Evolutionary conservation across 352 stramenopile species (phyloP), one percentile per base, ranked within the genome.

Genomic region (Plasmopara muralis): DNA sequence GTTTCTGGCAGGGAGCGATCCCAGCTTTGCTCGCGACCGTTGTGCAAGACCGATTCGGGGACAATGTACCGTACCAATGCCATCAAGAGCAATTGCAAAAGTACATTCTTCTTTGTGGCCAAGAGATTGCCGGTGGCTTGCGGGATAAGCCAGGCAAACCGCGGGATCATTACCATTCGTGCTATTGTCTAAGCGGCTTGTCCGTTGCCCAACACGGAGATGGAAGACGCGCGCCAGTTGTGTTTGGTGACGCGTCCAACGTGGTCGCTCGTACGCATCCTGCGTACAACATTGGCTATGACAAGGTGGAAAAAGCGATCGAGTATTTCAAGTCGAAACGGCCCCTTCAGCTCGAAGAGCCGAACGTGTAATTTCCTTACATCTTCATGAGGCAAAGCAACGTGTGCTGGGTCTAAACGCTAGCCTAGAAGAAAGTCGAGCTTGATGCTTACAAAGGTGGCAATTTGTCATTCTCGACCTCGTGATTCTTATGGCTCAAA

Each of bases 91-190:
- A 84, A 34, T 60, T 97, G 44, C 87, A 97, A 54, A 72, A 83
- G 59, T 98, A 98, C 60, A 97, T 98, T 62, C 50, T 98, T 16
- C 72, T 98, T 6, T 98, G 94, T 63, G 87, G 89, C 0, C 94
- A 98, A 66, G 87, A 98, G 63, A 79, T 97, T 47, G 85, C 95
- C 53, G 94, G 94, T 35, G 94, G 94, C 15, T 69, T 98, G 13
- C 82, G 81, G 14, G 83, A 98, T 70, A 98, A 98, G 62, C 93
- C 95, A 0, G 93, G 86, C 45, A 98, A 98, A 68, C 62, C 72
- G 7, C 75, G 94, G 43, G 97, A 99, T 66, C 97, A 98, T 64
- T 99, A 99, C 70, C 97, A 99, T 77, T 98, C 90, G 18, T 99
- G 95, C 70, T 99, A 99, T 79, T 98, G 96, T 57, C 71, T 99